These are phyloP conservation scores for Dioscorea zingiberensis DNA, from an alignment of 106 monocot species.

Conservation along the genomic window DNA sequence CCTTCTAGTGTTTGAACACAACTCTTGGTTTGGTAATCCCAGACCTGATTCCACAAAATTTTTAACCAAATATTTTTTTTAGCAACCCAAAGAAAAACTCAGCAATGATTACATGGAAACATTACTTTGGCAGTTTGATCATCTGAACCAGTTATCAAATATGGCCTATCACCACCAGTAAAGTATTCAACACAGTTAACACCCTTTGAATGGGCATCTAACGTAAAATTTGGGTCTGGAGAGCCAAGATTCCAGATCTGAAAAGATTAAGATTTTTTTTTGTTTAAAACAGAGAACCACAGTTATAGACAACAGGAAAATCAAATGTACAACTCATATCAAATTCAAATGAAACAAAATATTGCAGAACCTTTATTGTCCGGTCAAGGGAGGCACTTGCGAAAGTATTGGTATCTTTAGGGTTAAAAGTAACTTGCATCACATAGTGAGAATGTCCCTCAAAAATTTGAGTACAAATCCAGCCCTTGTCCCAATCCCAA, in stretches of 20 bases:
- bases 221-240: conserved; percentile 93
- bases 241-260: conserved; percentile 99
- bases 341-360: not conserved
- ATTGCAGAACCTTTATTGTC: conserved; percentile 68
- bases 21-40: conserved; percentile 98
- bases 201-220: conserved; percentile 94
- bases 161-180: conserved; percentile 94
- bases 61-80: not conserved
- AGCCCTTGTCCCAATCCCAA: conserved; percentile 99
- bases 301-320: not conserved
- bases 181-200: conserved; percentile 98
- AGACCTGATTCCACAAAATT: conserved; percentile 57
- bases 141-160: conserved; percentile 95
- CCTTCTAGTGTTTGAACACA: conserved; percentile 98
- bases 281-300: too few relatives aligned
- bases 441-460: conserved; percentile 99
- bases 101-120: not conserved
- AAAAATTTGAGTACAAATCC: conserved; percentile 95
- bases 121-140: conserved; percentile 95
- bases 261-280: too few relatives aligned
- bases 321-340: not conserved
- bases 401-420: conserved; percentile 97
- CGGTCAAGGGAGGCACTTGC: conserved; percentile 97
- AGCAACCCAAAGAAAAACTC: too few relatives aligned
- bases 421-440: conserved; percentile 98